Base-by-base conservation (phyloP, 805 yeast species). In the Candida manassasensis region DNA sequence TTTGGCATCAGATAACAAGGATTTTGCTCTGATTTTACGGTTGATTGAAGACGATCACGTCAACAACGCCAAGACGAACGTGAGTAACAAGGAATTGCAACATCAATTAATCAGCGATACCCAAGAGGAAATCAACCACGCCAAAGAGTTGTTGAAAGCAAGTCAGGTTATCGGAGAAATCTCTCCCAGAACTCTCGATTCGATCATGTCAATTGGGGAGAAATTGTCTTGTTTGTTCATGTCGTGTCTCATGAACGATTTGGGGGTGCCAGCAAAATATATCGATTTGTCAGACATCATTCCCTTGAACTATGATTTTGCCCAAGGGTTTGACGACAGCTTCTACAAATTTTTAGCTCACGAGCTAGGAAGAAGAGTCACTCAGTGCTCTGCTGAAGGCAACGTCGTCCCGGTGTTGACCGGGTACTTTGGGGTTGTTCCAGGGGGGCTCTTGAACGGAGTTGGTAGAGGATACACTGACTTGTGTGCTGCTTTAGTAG, bases 381-480 rank as follows among this genome's bases (percentile, higher is more conserved):
- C 56, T 27, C 61, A 63, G 10, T 24, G 27, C 12, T 24, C 27
- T 7, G 51, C 75, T 21, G 66, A 63, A 12, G 50, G 52, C 4
- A 60, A 52, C 27, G 55, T 73, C 11, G 81, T 89, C 15, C 98
- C 98, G 1, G 96, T 93, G 1, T 71, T 93, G 38, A 93, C 98
- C 19, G 98, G 98, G 2, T 93, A 86, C 59, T 93, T 93, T 50
- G 98, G 98, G 18, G 69, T 78, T 24, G 84, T 93, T n/a, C 97
- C 97, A 21, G 97, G 96, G 45, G 97, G 98, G 11, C 67, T 93
- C 38, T 67, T 93, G 45, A 83, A 83, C 50, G 86, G 94, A 35
- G 95, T 93, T 38, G 98, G 98, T 29, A 79, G 98, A 55, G 98
- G 98, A 25, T 93, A 93, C 62, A 93, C 98, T 7, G 98, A 93